Conservation (phyloP, 306 rosid genomes). For the Pachyrhizus erosus region DNA sequence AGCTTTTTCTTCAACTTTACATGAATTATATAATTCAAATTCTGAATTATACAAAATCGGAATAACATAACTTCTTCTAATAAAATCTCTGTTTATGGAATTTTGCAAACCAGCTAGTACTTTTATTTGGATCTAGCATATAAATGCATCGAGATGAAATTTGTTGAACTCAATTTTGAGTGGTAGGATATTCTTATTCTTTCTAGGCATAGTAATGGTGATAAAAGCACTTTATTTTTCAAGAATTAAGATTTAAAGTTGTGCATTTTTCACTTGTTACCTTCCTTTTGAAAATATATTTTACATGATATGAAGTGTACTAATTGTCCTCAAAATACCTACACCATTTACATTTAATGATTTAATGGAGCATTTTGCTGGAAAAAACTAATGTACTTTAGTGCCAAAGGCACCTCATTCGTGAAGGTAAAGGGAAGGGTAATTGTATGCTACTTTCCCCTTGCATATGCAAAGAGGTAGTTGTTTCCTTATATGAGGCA, state of each 20-base stretch:
- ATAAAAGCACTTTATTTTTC: constrained; percentile 5
- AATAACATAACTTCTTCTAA: constrained; percentile 2
- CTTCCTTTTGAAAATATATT: neutral
- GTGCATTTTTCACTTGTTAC: neutral
- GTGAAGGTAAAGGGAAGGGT: too few species aligned
- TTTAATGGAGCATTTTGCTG: neutral
- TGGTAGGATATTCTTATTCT: neutral
- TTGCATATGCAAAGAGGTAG: too few species aligned
- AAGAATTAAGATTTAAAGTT: neutral
- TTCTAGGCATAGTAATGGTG: neutral
- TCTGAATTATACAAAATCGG: neutral
- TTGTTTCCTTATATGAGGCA: too few species aligned
- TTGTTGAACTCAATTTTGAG: neutral
- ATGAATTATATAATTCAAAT: neutral
- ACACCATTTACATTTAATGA: neutral
- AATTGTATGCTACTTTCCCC: too few species aligned
- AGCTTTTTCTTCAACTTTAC: neutral
- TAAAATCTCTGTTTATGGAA: neutral
- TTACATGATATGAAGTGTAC: neutral
- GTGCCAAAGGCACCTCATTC: too few species aligned
- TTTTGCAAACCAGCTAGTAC: neutral
- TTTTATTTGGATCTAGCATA: neutral
- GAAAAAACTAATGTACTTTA: too few species aligned
- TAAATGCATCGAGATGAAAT: constrained; percentile 1
- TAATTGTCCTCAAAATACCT: neutral